phyloP scores from a whole-genome alignment of 2,329 filamentous ascomycete species.

The Aschersonia sp. region DNA sequence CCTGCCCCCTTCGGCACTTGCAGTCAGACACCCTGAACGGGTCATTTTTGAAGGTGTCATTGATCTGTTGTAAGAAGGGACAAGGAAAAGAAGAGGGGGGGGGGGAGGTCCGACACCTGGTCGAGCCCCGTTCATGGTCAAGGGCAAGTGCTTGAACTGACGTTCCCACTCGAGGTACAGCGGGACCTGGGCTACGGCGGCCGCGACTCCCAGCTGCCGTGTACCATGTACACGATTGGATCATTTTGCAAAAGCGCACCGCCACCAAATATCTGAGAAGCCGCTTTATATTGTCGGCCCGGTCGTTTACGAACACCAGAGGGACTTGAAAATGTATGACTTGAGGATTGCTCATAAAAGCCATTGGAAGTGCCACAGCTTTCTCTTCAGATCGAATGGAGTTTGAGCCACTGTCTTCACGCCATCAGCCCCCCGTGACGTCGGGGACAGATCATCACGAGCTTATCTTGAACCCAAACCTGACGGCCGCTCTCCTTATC shows the following conservation, averaged over 20 bases:
- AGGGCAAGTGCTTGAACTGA: background rate
- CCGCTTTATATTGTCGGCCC: background rate
- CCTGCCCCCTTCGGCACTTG: background rate
- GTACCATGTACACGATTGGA: background rate
- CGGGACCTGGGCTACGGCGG: background rate
- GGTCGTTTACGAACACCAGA: background rate
- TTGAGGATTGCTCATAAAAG: background rate
- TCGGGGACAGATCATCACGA: background rate
- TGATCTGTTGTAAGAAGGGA: background rate
- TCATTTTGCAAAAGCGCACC: background rate
- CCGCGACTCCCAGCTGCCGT: background rate
- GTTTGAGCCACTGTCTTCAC: background rate
- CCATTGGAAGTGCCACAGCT: background rate
- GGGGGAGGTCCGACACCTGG: background rate
- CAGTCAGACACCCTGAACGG: background rate
- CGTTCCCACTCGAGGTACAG: background rate
- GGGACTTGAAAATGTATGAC: background rate
- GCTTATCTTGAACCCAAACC: background rate
- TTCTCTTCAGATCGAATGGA: background rate
- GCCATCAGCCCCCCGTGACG: background rate
- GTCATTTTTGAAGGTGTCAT: background rate
- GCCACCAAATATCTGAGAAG: background rate
- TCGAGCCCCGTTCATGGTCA: background rate
- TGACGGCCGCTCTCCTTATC: background rate
- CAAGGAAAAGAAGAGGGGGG: too few relatives aligned